A percentile compares a stretch with the other conserved stretches of the same genome.
These are phyloP conservation scores for Aspergillus mulundensis DNA, from an alignment of 495 filamentous ascomycete species.

Conservation along the genomic window DNA sequence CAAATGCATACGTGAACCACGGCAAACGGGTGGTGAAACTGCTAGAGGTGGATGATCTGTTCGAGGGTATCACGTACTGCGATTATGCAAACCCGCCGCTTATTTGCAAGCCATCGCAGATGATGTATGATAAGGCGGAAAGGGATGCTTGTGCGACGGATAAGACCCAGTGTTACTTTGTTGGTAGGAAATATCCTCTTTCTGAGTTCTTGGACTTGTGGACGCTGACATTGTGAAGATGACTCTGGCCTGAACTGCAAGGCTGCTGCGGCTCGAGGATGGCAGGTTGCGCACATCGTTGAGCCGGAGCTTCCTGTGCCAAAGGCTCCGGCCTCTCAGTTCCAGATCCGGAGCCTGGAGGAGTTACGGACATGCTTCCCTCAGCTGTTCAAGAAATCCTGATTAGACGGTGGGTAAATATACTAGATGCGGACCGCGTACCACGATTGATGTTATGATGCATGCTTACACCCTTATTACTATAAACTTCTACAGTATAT, in stretches of 20 bases:
- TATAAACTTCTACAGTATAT: neutral
- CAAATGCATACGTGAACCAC: conserved; percentile 92
- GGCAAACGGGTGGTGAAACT: conserved; percentile 76
- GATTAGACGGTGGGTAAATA: neutral
- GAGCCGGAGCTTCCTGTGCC: conserved; percentile 64
- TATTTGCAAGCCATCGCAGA: conserved; percentile 77
- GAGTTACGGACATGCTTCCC: conserved; percentile 72
- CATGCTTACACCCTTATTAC: neutral
- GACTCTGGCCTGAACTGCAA: conserved; percentile 75
- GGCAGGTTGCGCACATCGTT: conserved; percentile 76
- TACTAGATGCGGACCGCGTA: neutral
- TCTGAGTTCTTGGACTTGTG: neutral
- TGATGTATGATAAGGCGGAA: conserved; percentile 80
- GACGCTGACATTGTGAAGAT: conserved; percentile 49
- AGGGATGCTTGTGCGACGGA: conserved; percentile 56
- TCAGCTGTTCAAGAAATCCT: conserved; percentile 60
- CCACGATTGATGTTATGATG: neutral
- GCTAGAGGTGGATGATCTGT: conserved; percentile 77
- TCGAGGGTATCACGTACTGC: conserved; percentile 91
- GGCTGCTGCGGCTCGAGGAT: conserved; percentile 68
- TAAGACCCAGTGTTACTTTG: conserved; percentile 71
- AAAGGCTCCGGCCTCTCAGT: conserved; percentile 54
- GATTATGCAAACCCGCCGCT: conserved; percentile 68
- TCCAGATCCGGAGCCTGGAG: conserved; percentile 66
- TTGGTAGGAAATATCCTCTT: conserved; percentile 56